Percentiles rank a stretch among this genome's conserved stretches.
Conservation (phyloP, 2,329 filamentous ascomycete species). For the Hansfordia pulvinata region DNA sequence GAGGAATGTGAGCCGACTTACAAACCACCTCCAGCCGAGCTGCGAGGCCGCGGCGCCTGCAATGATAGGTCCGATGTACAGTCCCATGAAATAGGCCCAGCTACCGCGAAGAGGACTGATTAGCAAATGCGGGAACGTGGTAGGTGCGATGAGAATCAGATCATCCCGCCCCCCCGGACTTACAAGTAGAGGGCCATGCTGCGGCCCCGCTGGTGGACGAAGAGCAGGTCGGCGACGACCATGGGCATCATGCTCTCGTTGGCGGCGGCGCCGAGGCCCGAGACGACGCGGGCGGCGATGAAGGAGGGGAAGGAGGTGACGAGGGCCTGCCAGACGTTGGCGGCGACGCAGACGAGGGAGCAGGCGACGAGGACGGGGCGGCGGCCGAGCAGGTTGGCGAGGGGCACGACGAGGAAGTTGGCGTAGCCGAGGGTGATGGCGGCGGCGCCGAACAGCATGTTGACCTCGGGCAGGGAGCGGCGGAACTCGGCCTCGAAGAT, state of each 20-base stretch:
- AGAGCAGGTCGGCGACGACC: conserved; percentile 18
- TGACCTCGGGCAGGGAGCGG: conserved; percentile 17
- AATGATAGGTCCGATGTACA: conserved; percentile 19
- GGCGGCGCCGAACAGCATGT: conserved; percentile 18
- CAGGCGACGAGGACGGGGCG: conserved; percentile 18
- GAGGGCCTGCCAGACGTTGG: conserved; percentile 17
- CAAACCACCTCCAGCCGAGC: conserved; percentile 18
- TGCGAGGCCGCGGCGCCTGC: conserved; percentile 16
- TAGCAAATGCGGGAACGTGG: no score
- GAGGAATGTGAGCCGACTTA: conserved; percentile 5
- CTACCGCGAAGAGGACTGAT: conserved; percentile 2
- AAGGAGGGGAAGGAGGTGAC: conserved; percentile 17
- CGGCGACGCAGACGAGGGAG: conserved; percentile 13
- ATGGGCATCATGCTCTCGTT: conserved; percentile 21
- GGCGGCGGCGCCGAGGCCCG: conserved; percentile 16
- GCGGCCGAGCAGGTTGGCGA: conserved; percentile 17
- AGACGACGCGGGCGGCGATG: conserved; percentile 17
- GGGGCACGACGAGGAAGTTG: conserved; percentile 19
- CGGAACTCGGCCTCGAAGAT: conserved; percentile 20
- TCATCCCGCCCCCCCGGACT: conserved; percentile 2
- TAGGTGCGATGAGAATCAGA: no score
- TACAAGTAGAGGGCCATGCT: conserved; percentile 16
- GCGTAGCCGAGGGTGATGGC: conserved; percentile 19
- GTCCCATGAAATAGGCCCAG: conserved; percentile 17
- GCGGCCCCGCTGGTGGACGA: conserved; percentile 15